These are phyloP conservation scores for Neckera pumila DNA, from an alignment of 225 moss, liverwort and hornwort genomes.

Conservation along the genomic window DNA sequence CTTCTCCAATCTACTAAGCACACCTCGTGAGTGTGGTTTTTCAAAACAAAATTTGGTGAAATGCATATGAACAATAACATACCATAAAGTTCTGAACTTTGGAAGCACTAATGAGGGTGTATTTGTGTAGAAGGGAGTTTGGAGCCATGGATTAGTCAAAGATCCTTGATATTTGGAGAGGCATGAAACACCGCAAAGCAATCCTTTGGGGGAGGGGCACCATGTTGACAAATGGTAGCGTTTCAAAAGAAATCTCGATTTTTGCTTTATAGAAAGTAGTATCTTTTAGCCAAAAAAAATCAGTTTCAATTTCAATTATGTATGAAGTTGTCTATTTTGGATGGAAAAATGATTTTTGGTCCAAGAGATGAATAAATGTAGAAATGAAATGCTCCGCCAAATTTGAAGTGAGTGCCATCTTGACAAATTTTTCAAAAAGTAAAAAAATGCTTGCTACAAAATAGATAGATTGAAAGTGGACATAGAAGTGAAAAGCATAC, in stretches of 20 bases:
- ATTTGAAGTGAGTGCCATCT: background rate
- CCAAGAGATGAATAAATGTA: background rate
- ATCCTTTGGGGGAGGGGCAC: accelerated
- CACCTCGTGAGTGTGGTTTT: accelerated
- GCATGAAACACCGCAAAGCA: no score
- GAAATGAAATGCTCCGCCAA: background rate
- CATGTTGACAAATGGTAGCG: accelerated
- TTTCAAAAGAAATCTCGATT: background rate
- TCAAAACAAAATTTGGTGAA: background rate
- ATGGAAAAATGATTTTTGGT: background rate
- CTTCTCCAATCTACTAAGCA: accelerated
- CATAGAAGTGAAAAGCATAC: accelerated
- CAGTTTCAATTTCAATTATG: background rate
- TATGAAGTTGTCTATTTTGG: background rate
- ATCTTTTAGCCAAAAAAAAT: background rate
- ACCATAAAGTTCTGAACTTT: accelerated
- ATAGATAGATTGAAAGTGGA: background rate
- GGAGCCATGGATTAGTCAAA: background rate
- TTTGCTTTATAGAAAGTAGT: no score
- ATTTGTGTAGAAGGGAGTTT: no score
- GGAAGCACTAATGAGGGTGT: no score
- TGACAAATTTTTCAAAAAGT: accelerated
- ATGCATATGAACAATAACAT: background rate
- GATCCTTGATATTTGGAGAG: background rate
- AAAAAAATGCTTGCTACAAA: background rate